Evolutionary conservation across 306 rosid genomes (phyloP).

Genomic region (Vigna angularis): DNA sequence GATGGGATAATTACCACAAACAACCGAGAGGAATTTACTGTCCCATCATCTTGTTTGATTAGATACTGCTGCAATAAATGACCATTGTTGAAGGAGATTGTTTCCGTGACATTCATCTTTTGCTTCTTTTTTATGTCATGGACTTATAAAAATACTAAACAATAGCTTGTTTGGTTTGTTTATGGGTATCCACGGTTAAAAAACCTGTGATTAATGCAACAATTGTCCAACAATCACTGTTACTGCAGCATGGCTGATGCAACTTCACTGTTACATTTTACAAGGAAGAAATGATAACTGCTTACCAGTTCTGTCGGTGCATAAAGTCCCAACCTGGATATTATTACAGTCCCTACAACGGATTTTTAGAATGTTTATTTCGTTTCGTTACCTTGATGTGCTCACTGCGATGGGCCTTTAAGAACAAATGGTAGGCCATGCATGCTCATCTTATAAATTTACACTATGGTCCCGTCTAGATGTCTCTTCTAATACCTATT

Average conservation of each 20-base stretch:
- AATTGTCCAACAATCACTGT: neutral
- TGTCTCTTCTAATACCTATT: no score
- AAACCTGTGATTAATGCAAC: neutral
- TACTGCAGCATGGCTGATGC: neutral
- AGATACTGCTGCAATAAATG: no score
- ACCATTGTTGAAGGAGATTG: no score
- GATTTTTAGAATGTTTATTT: constrained; percentile 43
- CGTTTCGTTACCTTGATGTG: neutral
- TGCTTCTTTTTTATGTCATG: no score
- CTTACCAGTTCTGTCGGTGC: constrained; percentile 41
- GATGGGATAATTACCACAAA: no score
- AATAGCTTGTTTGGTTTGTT: no score
- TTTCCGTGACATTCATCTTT: no score
- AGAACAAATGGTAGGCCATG: constrained; percentile 37
- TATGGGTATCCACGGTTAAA: no score
- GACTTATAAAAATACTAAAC: no score
- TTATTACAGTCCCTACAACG: neutral
- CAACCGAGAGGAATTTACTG: no score
- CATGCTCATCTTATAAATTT: constrained; percentile 22
- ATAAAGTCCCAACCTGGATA: neutral
- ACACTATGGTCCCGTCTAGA: neutral
- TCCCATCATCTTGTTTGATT: no score
- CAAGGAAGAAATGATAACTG: neutral
- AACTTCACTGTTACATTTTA: neutral
- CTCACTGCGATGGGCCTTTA: neutral